Evolutionary conservation across 805 yeast species (phyloP), one percentile per base, ranked within the genome.

Genomic region (Saccharomycopsis capsularis): DNA sequence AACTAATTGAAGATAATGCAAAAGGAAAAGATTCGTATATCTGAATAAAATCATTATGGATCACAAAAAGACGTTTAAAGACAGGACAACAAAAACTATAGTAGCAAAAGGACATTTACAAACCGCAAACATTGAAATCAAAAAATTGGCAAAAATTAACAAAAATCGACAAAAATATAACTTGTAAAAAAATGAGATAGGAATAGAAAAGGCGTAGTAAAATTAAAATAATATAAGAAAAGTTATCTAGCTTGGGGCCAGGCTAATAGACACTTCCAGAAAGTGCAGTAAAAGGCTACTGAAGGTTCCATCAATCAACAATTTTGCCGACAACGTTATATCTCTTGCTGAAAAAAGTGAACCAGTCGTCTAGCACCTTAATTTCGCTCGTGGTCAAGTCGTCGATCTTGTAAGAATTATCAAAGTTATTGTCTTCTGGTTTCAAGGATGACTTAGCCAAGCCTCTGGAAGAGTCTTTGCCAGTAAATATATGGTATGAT

Each of bases 391-490:
- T 84, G 22, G 74, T 70, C 55, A 87, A 71, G 23, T 66, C 74
- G 1, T 70, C 69, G 29, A 68, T 71, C 52, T 74, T 75, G 76
- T 80, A 76, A 21, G 79, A 65, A 2, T 65, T 62, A 0, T 46
- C 47, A 0, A 54, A 55, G 36, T 66, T 68, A 1, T 76, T 74
- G 54, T 81, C 84, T 49, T 69, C 77, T 0, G 69, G 68, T 15
- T 73, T 70, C 48, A 81, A 61, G 18, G 81, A 74, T 46, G 86
- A 80, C 58, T 81, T 76, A 1, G 86, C 96, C 47, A 87, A 67
- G 1, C 91, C 83, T 50, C 93, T 68, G 30, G 86, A 77, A 22
- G 86, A 86, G 56, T 87, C 96, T 54, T 75, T 78, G 3, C 91
- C 96, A 11, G 80, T 85, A 36, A 87, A 71, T 4, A 71, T 76